Evolutionary conservation across 2,329 filamentous ascomycete genomes (phyloP).

Genomic region (Colletotrichum sp.): DNA sequence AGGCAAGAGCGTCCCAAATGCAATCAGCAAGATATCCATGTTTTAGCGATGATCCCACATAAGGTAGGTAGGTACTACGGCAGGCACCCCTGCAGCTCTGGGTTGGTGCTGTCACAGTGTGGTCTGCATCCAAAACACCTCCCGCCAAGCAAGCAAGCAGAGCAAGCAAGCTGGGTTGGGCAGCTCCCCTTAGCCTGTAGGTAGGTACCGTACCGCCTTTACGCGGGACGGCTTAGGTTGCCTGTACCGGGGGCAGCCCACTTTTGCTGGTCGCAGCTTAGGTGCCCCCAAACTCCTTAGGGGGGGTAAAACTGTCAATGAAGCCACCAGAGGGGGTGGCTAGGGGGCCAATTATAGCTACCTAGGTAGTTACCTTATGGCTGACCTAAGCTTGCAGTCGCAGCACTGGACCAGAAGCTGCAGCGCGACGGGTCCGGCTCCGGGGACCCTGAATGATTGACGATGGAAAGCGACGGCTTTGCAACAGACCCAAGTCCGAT

Average conservation of each 20-base stretch:
- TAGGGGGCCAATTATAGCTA: not conserved
- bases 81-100: conserved; percentile 3
- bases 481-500: conserved; percentile 27
- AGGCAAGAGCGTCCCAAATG: conserved; percentile 13
- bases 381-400: conserved; percentile 13
- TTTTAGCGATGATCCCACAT: conserved; percentile 16
- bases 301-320: not conserved
- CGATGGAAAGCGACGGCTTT: conserved; percentile 24
- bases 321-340: not conserved
- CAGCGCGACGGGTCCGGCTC: conserved; percentile 12
- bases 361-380: not conserved
- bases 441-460: conserved; percentile 17
- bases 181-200: not conserved
- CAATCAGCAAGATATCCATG: conserved; percentile 10
- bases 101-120: not conserved
- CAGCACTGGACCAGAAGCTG: not conserved
- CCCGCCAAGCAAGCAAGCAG: not conserved
- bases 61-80: not conserved
- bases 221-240: not conserved
- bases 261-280: not conserved
- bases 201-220: not conserved
- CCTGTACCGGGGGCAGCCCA: not conserved
- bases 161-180: not conserved
- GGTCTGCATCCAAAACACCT: not conserved
- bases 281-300: not conserved